Evolutionary conservation across 352 stramenopile species (phyloP), one percentile per base, ranked within the genome.

Genomic region (Phytophthora citricola): DNA sequence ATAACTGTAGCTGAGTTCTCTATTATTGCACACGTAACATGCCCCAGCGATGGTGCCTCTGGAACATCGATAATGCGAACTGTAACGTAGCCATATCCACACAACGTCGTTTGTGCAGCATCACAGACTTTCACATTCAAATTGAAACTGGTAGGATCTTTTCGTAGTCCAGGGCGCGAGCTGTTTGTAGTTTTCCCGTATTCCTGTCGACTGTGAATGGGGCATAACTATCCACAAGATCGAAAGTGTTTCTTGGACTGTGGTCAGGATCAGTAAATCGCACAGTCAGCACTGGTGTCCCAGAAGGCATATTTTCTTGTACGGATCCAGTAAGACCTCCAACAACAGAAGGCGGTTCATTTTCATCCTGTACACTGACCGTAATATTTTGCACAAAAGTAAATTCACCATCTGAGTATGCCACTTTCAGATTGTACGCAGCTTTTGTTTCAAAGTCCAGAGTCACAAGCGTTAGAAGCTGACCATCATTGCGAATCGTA

Each of bases 121-220:
- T 90, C 81, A 26, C 81, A 90, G 3, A 90, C 54, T n/a, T 67
- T 68, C 1, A 90, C 53, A 4, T 74, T 78, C 9, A 88, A 46
- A 8, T 55, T 66, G 22, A 71, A 87, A 11, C 3, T 69, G 0
- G 47, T 59, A 20, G 56, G 51, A 24, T 85, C 81, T 1, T 36
- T 56, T 90, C 81, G 63, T 73, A 90, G 52, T 90, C 76, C 5
- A 88, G 24, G 5, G 67, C 14, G 0, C 76, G 73, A 22, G 73
- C 80, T 5, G 75, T 87, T 36, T 38, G 57, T 11, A 90, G 38
- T 7, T 47, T n/a, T 2, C 78, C 76, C 17, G 45, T 72, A 11
- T 27, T 4, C 24, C 3, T 22, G 6, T 71, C 56, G 15, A 75
- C 64, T 39, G 44, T n/a, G 17, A 75, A 75, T 8, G 67, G 67